phyloP scores from a whole-genome alignment of 371 early-diverging fungal genomes.

The Massospora cicadina region DNA sequence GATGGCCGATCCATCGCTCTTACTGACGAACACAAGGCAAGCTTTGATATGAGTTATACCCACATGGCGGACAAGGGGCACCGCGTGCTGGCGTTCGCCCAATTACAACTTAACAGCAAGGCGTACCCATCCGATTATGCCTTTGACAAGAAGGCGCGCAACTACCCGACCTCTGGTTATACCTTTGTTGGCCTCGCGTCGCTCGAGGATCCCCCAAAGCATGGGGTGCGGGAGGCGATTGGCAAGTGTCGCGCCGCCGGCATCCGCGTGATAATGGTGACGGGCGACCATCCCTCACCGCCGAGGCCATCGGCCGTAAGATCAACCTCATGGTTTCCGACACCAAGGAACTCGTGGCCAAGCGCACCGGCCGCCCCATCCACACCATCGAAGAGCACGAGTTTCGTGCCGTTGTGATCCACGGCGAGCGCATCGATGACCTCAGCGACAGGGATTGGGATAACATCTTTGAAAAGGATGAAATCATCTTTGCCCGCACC shows the following conservation, averaged over 20 bases:
- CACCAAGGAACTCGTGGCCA: slow-evolving; percentile 59
- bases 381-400: slow-evolving; percentile 54
- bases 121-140: slow-evolving; percentile 45
- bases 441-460: slow-evolving; percentile 80
- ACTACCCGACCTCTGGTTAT: slow-evolving; percentile 51
- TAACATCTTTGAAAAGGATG: slow-evolving; percentile 57
- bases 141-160: slow-evolving; percentile 51
- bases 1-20: slow-evolving; percentile 27
- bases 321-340: slow-evolving; percentile 80
- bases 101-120: slow-evolving; percentile 33
- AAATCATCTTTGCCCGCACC: slow-evolving; percentile 84
- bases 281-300: slow-evolving; percentile 90
- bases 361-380: slow-evolving; percentile 31
- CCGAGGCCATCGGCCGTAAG: slow-evolving; percentile 70
- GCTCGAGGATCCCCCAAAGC: slow-evolving; percentile 90
- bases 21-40: slow-evolving; percentile 32
- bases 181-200: slow-evolving; percentile 72
- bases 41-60: slow-evolving; percentile 55
- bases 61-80: slow-evolving; percentile 80
- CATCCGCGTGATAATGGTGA: slow-evolving; percentile 91
- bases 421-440: slow-evolving; percentile 65
- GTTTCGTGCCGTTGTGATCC: slow-evolving; percentile 71
- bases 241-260: slow-evolving; percentile 80
- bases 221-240: slow-evolving; percentile 89
- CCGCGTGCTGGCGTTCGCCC: slow-evolving; percentile 86